A percentile compares a stretch with the other conserved stretches of the same genome.
These are phyloP conservation scores for Aspergillus felis DNA, from an alignment of 2,329 filamentous ascomycete species.

Conservation along the genomic window DNA sequence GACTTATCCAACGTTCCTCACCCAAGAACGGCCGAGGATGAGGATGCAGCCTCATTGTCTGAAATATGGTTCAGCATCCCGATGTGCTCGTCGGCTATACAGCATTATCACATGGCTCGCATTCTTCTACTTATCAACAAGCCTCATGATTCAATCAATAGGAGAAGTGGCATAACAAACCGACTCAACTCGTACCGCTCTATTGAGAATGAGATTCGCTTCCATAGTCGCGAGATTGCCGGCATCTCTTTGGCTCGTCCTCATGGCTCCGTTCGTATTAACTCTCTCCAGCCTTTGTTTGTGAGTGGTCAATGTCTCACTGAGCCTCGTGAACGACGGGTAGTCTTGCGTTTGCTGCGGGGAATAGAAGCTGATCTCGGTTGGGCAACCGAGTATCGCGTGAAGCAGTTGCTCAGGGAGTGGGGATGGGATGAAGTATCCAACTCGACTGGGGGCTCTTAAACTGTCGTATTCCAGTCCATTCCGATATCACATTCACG, in stretches of 20 bases:
- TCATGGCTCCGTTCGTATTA: slow-evolving; percentile 56
- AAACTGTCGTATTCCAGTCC: not conserved
- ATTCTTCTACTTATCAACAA: slow-evolving; percentile 43
- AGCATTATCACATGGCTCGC: slow-evolving; percentile 44
- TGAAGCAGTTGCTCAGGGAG: slow-evolving; percentile 47
- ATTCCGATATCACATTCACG: not conserved
- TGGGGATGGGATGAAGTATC: slow-evolving; percentile 34
- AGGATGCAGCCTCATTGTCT: slow-evolving; percentile 41
- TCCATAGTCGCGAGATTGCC: slow-evolving; percentile 59
- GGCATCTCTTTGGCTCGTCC: slow-evolving; percentile 57
- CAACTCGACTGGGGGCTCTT: not conserved
- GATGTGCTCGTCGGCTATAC: slow-evolving; percentile 61
- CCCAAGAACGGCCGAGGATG: slow-evolving; percentile 23
- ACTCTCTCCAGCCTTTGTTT: slow-evolving; percentile 60
- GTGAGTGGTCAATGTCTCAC: slow-evolving; percentile 60
- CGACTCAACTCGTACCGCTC: slow-evolving; percentile 56
- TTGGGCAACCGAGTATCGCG: slow-evolving; percentile 61
- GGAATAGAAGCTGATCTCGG: slow-evolving; percentile 62
- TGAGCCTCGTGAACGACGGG: slow-evolving; percentile 50
- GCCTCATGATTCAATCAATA: slow-evolving; percentile 42
- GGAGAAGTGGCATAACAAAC: slow-evolving; percentile 50
- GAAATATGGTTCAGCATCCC: slow-evolving; percentile 64
- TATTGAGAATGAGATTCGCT: slow-evolving; percentile 53
- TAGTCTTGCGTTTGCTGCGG: slow-evolving; percentile 53
- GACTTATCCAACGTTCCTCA: slow-evolving; percentile 30